Evolutionary conservation across 768 basidiomycete genomes (phyloP).

Genomic region (Calocybe cyanea): DNA sequence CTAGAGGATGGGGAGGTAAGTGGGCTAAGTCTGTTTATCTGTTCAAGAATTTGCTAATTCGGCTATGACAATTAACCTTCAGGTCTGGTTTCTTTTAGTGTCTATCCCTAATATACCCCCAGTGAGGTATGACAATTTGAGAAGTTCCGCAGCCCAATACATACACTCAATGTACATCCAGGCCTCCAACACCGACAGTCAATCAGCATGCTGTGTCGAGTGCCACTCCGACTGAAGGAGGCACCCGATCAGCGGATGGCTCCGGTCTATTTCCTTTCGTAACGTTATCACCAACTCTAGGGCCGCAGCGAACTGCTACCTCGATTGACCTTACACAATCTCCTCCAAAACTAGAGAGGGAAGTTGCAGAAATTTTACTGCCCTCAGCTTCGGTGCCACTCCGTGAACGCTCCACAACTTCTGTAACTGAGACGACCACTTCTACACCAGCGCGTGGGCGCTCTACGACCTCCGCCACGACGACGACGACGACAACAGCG

Average conservation of each 20-base stretch:
- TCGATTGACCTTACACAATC: background rate
- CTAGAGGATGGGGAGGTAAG: conserved; percentile 17
- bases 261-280: conserved; percentile 12
- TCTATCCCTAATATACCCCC: background rate
- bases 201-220: too few species aligned
- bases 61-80: background rate
- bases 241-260: background rate
- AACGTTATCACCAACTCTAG: conserved; percentile 10
- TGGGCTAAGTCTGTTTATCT: background rate
- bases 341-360: background rate
- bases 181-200: background rate
- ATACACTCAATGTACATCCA: background rate
- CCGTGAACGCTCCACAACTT: conserved; percentile 10
- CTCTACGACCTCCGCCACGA: conserved; percentile 9
- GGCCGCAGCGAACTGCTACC: background rate
- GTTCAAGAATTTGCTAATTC: background rate
- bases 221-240: too few species aligned
- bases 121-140: background rate
- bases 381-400: conserved; percentile 2
- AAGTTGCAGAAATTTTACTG: background rate
- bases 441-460: conserved; percentile 12
- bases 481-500: conserved; percentile 6
- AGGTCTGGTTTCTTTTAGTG: conserved; percentile 11
- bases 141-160: background rate
- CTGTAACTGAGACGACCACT: conserved; percentile 2